Evolutionary conservation across 768 basidiomycete species (phyloP), one percentile per base, ranked within the genome.

Genomic region (Cyclocybe cylindracea): DNA sequence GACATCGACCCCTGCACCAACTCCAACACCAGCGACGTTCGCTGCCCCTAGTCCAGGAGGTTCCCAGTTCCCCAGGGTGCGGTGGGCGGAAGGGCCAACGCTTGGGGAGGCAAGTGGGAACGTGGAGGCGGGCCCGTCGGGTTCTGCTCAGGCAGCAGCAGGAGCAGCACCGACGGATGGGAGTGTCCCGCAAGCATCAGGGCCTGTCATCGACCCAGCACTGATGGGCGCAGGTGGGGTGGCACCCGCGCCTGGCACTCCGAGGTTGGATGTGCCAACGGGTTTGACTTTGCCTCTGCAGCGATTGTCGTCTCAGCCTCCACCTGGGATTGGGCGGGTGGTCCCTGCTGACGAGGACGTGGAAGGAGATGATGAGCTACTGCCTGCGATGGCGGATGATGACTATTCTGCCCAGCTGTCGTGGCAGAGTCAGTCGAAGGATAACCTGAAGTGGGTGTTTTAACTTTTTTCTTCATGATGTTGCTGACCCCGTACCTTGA

Each of bases 371-470:
- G 90, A 92, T 51, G 89, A 92, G 57, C 65, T 89, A 39, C 64
- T 91, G 33, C 88, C 89, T 39, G 88, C 87, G 7, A 91, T 92
- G 90, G 90, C 89, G 1, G 91, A 93, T 54, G 91, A 92, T 55
- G 91, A 92, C 56, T 92, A 91, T 66, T 90, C 89, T 9, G 87
- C 89, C 1, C 91, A 91, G 60, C 65, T 86, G 48, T 86, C 85
- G 4, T 91, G 85, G 83, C 86, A 91, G 70, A 91, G 87, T 55
- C 89, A 92, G 72, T 89, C 89, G 40, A 92, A 92, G 59, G 89
- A 90, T 63, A 92, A 93, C 63, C 72, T 92, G 29, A 92, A 90
- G 90, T 91, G 51, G 33, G 61, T 58, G 36, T 47, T 32, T 37
- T 43, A 5, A 5, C 36, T 59, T 40, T 29, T 40, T 5, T 6